These are phyloP conservation scores for Mycena rebaudengoi DNA, from an alignment of 768 basidiomycete species.

Conservation along the genomic window DNA sequence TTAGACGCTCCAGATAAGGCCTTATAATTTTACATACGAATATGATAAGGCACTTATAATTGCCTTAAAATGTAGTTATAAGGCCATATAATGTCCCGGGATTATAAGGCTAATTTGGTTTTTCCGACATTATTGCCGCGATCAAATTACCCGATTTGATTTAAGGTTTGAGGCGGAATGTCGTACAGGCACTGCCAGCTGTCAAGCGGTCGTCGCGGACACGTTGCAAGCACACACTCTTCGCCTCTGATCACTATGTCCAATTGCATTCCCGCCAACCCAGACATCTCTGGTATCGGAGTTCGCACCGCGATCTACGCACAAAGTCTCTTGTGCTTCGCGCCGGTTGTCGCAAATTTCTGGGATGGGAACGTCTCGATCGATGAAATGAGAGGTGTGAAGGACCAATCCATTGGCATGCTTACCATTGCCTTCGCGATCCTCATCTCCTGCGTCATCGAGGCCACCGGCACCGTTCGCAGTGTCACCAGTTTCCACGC, in stretches of 20 bases:
- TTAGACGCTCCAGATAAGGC: too few relatives aligned
- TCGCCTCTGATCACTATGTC: background rate
- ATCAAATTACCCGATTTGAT: too few relatives aligned
- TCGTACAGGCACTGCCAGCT: too few relatives aligned
- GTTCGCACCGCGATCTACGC: slow-evolving; percentile 10
- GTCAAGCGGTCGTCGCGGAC: too few relatives aligned
- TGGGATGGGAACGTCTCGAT: background rate
- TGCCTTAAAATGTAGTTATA: too few relatives aligned
- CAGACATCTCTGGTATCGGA: slow-evolving; percentile 2
- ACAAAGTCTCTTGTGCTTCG: slow-evolving; percentile 5
- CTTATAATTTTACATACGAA: too few relatives aligned
- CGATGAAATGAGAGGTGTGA: background rate
- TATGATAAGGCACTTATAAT: too few relatives aligned
- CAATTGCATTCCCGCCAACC: slow-evolving; percentile 7
- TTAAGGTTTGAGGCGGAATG: too few relatives aligned
- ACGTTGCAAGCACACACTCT: too few relatives aligned
- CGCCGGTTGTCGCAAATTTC: background rate
- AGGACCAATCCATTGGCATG: slow-evolving; percentile 12
- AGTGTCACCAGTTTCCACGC: background rate
- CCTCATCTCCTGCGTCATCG: background rate
- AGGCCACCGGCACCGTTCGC: background rate
- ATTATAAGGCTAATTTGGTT: too few relatives aligned
- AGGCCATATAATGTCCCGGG: too few relatives aligned
- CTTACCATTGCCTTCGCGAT: slow-evolving; percentile 8
- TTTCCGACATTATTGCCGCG: too few relatives aligned